phyloP scores from a whole-genome alignment of 768 basidiomycete species.

The Boletus coccyginus region DNA sequence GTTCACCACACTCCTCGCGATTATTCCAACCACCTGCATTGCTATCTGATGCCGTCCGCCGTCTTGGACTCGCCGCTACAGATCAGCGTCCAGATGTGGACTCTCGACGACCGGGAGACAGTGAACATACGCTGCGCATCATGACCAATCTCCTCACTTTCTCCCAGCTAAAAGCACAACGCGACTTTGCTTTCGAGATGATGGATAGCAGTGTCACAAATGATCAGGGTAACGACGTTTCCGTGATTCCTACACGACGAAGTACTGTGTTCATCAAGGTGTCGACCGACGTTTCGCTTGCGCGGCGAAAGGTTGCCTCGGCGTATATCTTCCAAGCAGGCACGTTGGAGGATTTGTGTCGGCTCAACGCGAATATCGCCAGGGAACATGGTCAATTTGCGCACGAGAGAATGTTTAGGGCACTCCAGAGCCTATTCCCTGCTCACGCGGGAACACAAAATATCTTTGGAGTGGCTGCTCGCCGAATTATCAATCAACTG shows the following conservation, averaged over 20 bases:
- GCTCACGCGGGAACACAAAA: constrained; percentile 23
- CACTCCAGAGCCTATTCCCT: constrained; percentile 49
- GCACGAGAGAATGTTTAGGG: constrained; percentile 68
- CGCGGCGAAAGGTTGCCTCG: constrained; percentile 53
- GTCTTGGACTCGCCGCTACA: constrained; percentile 57
- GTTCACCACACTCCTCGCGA: constrained; percentile 24
- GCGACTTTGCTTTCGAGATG: constrained; percentile 40
- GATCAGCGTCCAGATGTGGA: constrained; percentile 45
- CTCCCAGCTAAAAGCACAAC: constrained; percentile 42
- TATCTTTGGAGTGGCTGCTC: constrained; percentile 24
- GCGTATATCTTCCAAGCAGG: constrained; percentile 55
- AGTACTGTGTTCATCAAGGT: constrained; percentile 60
- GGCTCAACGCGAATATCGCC: constrained; percentile 60
- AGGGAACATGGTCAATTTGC: constrained; percentile 56
- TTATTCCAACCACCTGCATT: constrained; percentile 63
- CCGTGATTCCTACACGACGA: constrained; percentile 38
- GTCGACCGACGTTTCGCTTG: constrained; percentile 47
- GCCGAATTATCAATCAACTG: constrained; percentile 46
- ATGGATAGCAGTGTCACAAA: constrained; percentile 31
- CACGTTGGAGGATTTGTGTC: constrained; percentile 49
- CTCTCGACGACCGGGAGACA: constrained; percentile 47
- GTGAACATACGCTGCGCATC: constrained; percentile 62
- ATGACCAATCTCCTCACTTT: constrained; percentile 75
- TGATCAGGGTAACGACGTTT: constrained; percentile 17
- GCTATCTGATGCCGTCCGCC: constrained; percentile 70